phyloP scores from a whole-genome alignment of 2,329 filamentous ascomycete species.

The Fusarium aywerte region DNA sequence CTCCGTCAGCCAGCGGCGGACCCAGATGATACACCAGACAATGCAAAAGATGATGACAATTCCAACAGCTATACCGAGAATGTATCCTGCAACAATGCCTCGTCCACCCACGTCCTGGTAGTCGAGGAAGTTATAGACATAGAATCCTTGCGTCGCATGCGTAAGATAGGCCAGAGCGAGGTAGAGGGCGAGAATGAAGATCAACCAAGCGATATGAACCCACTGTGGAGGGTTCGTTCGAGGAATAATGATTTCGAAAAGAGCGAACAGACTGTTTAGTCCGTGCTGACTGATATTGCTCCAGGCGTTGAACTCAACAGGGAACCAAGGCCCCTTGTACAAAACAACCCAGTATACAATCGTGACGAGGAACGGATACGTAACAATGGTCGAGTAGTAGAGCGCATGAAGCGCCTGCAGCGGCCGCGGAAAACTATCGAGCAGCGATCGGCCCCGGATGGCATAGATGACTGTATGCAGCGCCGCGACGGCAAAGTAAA shows the following conservation, averaged over 20 bases:
- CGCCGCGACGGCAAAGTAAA: conserved; percentile 77
- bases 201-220: conserved; percentile 73
- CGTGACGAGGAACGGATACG: conserved; percentile 75
- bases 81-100: conserved; percentile 70
- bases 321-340: conserved; percentile 63
- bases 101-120: conserved; percentile 61
- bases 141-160: conserved; percentile 74
- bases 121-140: conserved; percentile 84
- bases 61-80: conserved; percentile 66
- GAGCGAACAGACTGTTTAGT: conserved; percentile 76
- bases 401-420: conserved; percentile 73
- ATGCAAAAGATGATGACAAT: conserved; percentile 64
- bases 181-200: conserved; percentile 78
- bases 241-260: conserved; percentile 79
- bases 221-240: conserved; percentile 69
- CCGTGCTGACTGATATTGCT: conserved; percentile 78
- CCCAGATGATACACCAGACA: conserved; percentile 61
- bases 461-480: conserved; percentile 77
- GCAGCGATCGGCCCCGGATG: conserved; percentile 61
- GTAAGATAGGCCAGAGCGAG: conserved; percentile 80
- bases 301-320: conserved; percentile 65
- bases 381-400: conserved; percentile 71
- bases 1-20: conserved; percentile 63
- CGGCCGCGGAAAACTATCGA: conserved; percentile 68
- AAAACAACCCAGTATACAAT: conserved; percentile 76